Conservation (phyloP, 2,329 filamentous ascomycete genomes). For the Verticillium tricorpus region DNA sequence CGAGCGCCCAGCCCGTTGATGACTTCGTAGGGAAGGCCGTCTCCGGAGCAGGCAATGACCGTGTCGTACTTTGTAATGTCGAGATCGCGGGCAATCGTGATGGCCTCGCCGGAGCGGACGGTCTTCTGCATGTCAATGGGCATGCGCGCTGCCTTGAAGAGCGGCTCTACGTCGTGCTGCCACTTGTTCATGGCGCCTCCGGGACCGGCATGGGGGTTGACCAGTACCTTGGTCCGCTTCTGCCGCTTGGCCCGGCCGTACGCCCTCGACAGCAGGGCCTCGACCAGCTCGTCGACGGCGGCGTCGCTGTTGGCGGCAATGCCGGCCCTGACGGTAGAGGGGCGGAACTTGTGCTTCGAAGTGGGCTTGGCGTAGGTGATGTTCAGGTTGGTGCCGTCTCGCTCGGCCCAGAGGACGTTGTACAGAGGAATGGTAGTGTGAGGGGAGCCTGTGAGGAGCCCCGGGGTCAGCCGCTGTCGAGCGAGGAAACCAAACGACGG, state of each 20-base stretch:
- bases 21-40: constrained; percentile 87
- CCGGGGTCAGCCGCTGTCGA: not conserved
- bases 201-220: constrained; percentile 89
- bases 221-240: constrained; percentile 79
- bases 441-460: not conserved
- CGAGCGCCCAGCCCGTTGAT: constrained; percentile 87
- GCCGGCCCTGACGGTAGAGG: constrained; percentile 46
- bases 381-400: constrained; percentile 54
- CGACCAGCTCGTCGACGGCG: constrained; percentile 55
- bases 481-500: not conserved
- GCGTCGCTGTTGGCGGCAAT: constrained; percentile 23
- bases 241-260: constrained; percentile 64
- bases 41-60: constrained; percentile 84
- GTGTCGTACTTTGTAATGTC: constrained; percentile 81
- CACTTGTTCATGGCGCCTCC: constrained; percentile 72
- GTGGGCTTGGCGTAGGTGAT: constrained; percentile 67
- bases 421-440: constrained; percentile 61
- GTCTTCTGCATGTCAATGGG: constrained; percentile 70
- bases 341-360: constrained; percentile 55
- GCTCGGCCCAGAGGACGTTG: constrained; percentile 78
- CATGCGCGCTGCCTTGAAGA: constrained; percentile 79
- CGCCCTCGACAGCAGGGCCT: constrained; percentile 60
- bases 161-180: constrained; percentile 69
- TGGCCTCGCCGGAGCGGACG: constrained; percentile 68
- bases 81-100: constrained; percentile 68